These are phyloP conservation scores for Moricandia moricandioides DNA, from an alignment of 345 rosid genomes.

Conservation along the genomic window DNA sequence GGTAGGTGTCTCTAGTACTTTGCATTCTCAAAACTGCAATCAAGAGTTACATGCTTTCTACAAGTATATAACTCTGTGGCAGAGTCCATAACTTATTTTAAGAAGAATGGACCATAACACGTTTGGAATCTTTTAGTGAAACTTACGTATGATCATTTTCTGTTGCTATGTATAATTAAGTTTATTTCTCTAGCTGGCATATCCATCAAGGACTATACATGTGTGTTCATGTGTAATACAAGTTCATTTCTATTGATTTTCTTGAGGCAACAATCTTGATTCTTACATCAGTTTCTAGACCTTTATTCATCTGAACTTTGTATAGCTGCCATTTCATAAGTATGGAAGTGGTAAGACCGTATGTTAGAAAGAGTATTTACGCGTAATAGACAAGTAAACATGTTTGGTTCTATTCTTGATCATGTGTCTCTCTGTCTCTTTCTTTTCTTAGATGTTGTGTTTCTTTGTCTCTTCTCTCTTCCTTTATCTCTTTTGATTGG, in stretches of 20 bases:
- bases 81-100: neutral
- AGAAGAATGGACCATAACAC: neutral
- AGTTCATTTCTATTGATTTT: neutral
- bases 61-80: neutral
- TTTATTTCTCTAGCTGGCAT: neutral
- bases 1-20: conserved; percentile 31
- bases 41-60: no score
- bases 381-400: no score
- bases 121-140: conserved; percentile 2
- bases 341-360: conserved; percentile 49
- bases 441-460: no score
- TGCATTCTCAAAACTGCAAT: neutral
- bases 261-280: conserved; percentile 7
- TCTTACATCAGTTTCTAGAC: conserved; percentile 48
- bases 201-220: neutral
- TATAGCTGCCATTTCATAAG: conserved; percentile 32
- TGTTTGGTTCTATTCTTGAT: no score
- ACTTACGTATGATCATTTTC: neutral
- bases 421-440: no score
- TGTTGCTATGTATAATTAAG: neutral
- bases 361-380: conserved; percentile 1
- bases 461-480: no score
- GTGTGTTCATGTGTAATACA: neutral
- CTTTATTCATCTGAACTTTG: no score
- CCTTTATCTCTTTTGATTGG: no score